phyloP scores from a whole-genome alignment of 495 filamentous ascomycete species.

The Ramalina peruviana region DNA sequence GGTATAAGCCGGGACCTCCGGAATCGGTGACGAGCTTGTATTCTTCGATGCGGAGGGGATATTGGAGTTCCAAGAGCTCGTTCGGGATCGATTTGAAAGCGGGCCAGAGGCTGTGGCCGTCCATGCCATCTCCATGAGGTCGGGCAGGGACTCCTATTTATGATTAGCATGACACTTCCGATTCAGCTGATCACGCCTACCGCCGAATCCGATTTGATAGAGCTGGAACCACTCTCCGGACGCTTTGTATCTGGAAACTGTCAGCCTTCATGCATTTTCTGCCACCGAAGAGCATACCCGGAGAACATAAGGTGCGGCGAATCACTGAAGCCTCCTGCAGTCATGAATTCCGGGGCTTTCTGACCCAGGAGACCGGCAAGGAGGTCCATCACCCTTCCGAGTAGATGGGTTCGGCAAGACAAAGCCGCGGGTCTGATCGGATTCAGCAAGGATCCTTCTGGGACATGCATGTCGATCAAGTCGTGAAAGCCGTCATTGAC shows the following conservation, averaged over 20 bases:
- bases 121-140: constrained; percentile 33
- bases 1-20: constrained; percentile 32
- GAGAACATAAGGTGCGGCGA: constrained; percentile 39
- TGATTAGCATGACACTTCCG: neutral
- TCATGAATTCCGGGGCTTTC: constrained; percentile 32
- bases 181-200: constrained; percentile 7
- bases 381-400: constrained; percentile 33
- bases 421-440: constrained; percentile 35
- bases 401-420: constrained; percentile 34
- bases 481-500: constrained; percentile 38
- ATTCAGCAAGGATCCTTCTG: constrained; percentile 30
- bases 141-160: constrained; percentile 24
- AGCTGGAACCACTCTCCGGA: constrained; percentile 37
- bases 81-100: constrained; percentile 39
- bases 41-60: constrained; percentile 33
- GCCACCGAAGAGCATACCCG: neutral
- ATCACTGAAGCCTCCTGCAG: constrained; percentile 36
- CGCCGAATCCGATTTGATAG: constrained; percentile 39
- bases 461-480: constrained; percentile 33
- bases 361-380: constrained; percentile 35
- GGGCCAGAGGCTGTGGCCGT: constrained; percentile 38
- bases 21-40: constrained; percentile 36
- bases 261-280: neutral
- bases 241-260: constrained; percentile 20
- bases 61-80: constrained; percentile 36